phyloP scores from a whole-genome alignment of 2,329 filamentous ascomycete species.

The Xenoacremonium recifei region DNA sequence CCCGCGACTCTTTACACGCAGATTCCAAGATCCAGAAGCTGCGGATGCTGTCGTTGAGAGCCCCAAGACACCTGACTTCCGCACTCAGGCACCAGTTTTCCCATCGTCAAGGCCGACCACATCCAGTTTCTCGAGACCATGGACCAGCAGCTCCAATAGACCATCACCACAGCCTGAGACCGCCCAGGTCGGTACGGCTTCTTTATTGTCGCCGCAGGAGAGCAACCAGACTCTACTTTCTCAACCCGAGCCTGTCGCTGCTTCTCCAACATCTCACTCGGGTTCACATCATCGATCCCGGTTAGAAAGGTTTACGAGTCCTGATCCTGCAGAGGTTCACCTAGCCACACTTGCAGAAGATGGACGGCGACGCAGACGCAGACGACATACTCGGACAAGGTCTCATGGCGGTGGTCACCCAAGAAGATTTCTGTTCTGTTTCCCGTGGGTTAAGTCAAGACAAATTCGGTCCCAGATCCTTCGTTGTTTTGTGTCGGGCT shows the following conservation, averaged over 20 bases:
- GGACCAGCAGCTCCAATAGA: slow-evolving; percentile 19
- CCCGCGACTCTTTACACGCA: slow-evolving; percentile 17
- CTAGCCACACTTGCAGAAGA: slow-evolving; percentile 30
- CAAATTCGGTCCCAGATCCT: slow-evolving; percentile 55
- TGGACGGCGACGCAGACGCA: not conserved
- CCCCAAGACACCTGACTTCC: slow-evolving; percentile 47
- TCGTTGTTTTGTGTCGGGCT: slow-evolving; percentile 63
- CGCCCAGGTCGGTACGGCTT: not conserved
- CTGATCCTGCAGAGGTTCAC: slow-evolving; percentile 49
- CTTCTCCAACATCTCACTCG: not conserved
- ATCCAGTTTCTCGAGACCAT: slow-evolving; percentile 12
- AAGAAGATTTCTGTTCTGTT: slow-evolving; percentile 52
- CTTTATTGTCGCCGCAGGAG: not conserved
- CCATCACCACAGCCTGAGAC: not conserved
- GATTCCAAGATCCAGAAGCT: slow-evolving; percentile 13
- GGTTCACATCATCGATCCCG: not conserved
- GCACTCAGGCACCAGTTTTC: slow-evolving; percentile 15
- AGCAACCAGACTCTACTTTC: not conserved
- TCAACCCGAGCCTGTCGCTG: not conserved
- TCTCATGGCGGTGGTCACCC: slow-evolving; percentile 15
- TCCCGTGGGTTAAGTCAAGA: slow-evolving; percentile 54
- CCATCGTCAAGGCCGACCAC: slow-evolving; percentile 9
- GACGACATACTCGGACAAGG: slow-evolving; percentile 1
- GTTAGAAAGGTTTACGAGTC: slow-evolving; percentile 5
- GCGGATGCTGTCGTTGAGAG: slow-evolving; percentile 33